A percentile compares a stretch with the other conserved stretches of the same genome.
phyloP scores from a whole-genome alignment of 345 rosid species.

The Schrenkiella parvula region DNA sequence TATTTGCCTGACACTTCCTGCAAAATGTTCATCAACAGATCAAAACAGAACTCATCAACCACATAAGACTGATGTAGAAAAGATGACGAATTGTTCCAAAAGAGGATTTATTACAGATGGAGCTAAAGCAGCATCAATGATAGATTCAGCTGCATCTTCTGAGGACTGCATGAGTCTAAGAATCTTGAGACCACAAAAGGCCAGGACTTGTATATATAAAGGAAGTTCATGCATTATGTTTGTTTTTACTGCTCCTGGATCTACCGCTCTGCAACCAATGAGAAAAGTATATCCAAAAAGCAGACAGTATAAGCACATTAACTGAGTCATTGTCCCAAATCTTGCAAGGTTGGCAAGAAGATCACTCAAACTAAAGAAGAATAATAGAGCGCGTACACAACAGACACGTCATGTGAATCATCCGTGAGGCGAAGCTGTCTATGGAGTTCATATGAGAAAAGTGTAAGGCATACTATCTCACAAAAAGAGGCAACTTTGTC shows the following conservation, averaged over 20 bases:
- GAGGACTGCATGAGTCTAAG: slow-evolving; percentile 61
- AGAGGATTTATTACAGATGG: slow-evolving; percentile 55
- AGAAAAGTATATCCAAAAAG: background rate
- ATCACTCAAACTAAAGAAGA: background rate
- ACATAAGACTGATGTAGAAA: slow-evolving; percentile 4
- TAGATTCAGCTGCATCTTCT: slow-evolving; percentile 50
- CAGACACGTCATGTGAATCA: slow-evolving; percentile 52
- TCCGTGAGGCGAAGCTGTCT: slow-evolving; percentile 47
- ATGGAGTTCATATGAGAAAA: slow-evolving; percentile 78
- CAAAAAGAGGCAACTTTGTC: slow-evolving; percentile 9
- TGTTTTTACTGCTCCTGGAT: slow-evolving; percentile 84
- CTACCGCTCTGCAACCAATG: slow-evolving; percentile 57
- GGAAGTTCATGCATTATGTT: slow-evolving; percentile 93
- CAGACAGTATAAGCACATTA: background rate
- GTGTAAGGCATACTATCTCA: slow-evolving; percentile 60
- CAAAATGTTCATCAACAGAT: slow-evolving; percentile 5
- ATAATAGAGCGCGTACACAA: slow-evolving; percentile 46
- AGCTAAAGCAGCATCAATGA: slow-evolving; percentile 82
- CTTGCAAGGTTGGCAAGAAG: background rate
- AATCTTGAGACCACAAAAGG: slow-evolving; percentile 44
- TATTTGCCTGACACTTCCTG: slow-evolving; percentile 73
- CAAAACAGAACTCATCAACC: slow-evolving; percentile 1
- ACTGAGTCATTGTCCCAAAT: background rate
- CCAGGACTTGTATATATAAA: slow-evolving; percentile 40
- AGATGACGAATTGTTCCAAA: background rate